phyloP scores from a whole-genome alignment of 331 rosid genomes.

The Pyracantha coccinea region DNA sequence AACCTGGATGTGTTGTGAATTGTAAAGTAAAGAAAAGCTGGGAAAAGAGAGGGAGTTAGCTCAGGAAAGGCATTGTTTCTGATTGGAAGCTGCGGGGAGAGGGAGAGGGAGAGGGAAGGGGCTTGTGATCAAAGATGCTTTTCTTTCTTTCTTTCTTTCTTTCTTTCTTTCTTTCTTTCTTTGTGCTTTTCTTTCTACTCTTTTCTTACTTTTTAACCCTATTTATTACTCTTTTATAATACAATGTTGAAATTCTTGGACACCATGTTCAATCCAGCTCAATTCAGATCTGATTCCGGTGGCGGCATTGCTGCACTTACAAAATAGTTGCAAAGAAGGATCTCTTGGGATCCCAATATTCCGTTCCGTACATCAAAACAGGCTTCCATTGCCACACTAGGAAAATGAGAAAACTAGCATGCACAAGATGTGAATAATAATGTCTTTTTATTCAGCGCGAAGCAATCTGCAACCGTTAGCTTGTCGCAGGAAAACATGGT shows the following conservation, averaged over 20 bases:
- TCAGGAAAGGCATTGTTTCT: conserved; percentile 10
- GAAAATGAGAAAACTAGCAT: neutral
- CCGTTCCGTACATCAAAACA: no score
- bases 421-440: neutral
- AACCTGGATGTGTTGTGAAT: conserved; percentile 22
- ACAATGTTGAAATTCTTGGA: neutral
- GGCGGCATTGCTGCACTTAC: neutral
- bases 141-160: conserved; percentile 13
- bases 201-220: conserved; percentile 15
- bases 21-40: conserved; percentile 13
- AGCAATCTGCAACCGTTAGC: no score
- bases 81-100: neutral
- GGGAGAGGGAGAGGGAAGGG: neutral
- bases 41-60: neutral
- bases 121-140: conserved; percentile 31
- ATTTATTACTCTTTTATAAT: neutral
- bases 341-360: neutral
- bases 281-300: neutral
- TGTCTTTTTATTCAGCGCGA: neutral
- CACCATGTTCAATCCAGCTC: neutral
- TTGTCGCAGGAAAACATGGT: neutral
- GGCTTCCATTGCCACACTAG: neutral
- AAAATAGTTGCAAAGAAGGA: neutral
- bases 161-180: no score
- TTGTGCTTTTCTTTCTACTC: conserved; percentile 7